Evolutionary conservation across 2,329 filamentous ascomycete genomes (phyloP).

Genomic region (Neopestalotiopsis rosae): DNA sequence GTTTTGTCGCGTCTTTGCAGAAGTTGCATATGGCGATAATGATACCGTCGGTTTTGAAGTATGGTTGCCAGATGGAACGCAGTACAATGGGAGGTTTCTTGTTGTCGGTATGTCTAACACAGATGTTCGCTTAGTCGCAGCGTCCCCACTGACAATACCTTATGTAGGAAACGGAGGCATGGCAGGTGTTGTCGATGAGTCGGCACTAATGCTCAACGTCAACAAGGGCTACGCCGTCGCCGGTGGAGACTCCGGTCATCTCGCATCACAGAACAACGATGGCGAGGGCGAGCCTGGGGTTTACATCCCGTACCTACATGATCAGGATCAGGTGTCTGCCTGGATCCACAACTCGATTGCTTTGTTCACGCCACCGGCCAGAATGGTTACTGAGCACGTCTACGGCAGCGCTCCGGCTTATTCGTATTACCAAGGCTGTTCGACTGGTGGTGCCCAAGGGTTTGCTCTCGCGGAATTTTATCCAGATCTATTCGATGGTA

Average conservation of each 20-base stretch:
- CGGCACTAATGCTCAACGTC: conserved; percentile 25
- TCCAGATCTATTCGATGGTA: conserved; percentile 47
- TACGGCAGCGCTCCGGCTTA: conserved; percentile 37
- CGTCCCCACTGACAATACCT: background rate
- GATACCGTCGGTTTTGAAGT: conserved; percentile 31
- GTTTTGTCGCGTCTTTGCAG: too few species aligned
- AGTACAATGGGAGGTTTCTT: conserved; percentile 28
- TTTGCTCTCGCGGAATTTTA: conserved; percentile 46
- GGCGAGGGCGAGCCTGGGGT: conserved; percentile 25
- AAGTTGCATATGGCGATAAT: conserved; percentile 15
- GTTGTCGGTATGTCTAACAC: conserved; percentile 27
- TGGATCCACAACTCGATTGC: conserved; percentile 45
- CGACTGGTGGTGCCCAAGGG: conserved; percentile 47
- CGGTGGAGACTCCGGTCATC: conserved; percentile 29
- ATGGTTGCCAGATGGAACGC: conserved; percentile 26
- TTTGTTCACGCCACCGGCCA: conserved; percentile 36
- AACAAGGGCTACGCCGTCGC: conserved; percentile 30
- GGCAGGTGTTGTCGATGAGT: conserved; percentile 28
- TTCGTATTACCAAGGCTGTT: conserved; percentile 47
- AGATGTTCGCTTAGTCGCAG: background rate
- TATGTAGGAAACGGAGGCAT: conserved; percentile 30
- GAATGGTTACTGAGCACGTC: conserved; percentile 35
- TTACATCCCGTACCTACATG: conserved; percentile 26
- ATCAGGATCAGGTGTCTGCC: conserved; percentile 28
- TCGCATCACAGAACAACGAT: conserved; percentile 20